Evolutionary conservation across 306 rosid genomes (phyloP).

Genomic region (Lithocarpus polystachyus): DNA sequence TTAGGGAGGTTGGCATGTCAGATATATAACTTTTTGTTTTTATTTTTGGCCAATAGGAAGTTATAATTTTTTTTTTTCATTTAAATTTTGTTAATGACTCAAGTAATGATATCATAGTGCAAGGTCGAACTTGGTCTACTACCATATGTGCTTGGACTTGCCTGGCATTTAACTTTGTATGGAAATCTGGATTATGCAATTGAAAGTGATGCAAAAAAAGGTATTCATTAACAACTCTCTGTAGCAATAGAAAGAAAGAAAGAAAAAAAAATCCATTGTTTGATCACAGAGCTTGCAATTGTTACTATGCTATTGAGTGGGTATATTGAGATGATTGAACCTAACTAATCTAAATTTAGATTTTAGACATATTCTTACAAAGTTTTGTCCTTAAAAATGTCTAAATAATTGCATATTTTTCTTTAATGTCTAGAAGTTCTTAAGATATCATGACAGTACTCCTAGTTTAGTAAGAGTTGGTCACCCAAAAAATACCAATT

Average conservation of each 20-base stretch:
- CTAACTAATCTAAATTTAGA: neutral
- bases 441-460: slow-evolving; percentile 6
- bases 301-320: neutral
- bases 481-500: slow-evolving; percentile 41
- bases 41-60: neutral
- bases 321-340: neutral
- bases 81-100: too few relatives aligned
- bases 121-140: too few relatives aligned
- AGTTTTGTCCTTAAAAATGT: slow-evolving; percentile 8
- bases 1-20: slow-evolving; percentile 32
- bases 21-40: neutral
- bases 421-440: neutral
- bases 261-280: neutral
- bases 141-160: too few relatives aligned
- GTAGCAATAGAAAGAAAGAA: too few relatives aligned
- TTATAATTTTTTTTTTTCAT: neutral
- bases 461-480: slow-evolving; percentile 34
- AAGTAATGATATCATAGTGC: too few relatives aligned
- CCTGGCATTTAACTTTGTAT: too few relatives aligned
- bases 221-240: too few relatives aligned
- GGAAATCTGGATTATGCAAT: too few relatives aligned
- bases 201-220: neutral
- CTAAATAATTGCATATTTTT: neutral
- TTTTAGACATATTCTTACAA: neutral
- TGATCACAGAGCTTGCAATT: neutral